Base-by-base conservation (phyloP, 1,284 basidiomycete genomes). In the Lentinus polychrous region DNA sequence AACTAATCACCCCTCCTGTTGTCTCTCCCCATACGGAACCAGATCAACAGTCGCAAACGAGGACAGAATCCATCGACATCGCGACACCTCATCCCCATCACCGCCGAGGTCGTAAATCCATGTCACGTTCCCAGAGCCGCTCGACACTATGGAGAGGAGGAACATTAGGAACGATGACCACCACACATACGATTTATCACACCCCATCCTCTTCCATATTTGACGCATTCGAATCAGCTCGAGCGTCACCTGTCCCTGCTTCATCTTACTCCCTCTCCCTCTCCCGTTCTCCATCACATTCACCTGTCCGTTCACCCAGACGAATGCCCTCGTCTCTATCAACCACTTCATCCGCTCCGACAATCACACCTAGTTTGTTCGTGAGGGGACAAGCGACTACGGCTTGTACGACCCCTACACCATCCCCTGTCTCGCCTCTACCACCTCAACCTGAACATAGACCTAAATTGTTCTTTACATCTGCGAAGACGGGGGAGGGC, bases 181-280 rank as follows among this genome's bases (percentile, higher is more conserved):
- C 81, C 0, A 72, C 72, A 2, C 60, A 78, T 6, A 78, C 81
- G 1, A 72, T 81, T 41, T 88, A 83, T 61, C 82, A 87, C 61
- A 88, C 86, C 0, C 84, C 86, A 6, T 76, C 81, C 0, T 86
- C 85, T 0, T 86, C 84, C n/a, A 53, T 86, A 42, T 81, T 77
- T 50, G 68, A 71, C 54, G 53, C 56, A 20, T 72, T 64, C 54
- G 63, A 69, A 47, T 79, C 79, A 8, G 81, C 82, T 0, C 73
- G 75, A 5, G 75, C 78, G 2, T 84, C 81, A 0, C 81, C 81
- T 0, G 68, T 74, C 47, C 70, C 74, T 5, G 60, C 63, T 31
- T 45, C 60, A 10, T 52, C 55, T 40, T 54, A 57, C 2, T 66
- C 66, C n/a, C 53, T 55, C 8, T 62, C 67, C 2, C 52, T 45